Evolutionary conservation across 129 eudicot genomes (phyloP), one percentile per base, ranked within the genome.

Genomic region (Gnaphalium uliginosum): DNA sequence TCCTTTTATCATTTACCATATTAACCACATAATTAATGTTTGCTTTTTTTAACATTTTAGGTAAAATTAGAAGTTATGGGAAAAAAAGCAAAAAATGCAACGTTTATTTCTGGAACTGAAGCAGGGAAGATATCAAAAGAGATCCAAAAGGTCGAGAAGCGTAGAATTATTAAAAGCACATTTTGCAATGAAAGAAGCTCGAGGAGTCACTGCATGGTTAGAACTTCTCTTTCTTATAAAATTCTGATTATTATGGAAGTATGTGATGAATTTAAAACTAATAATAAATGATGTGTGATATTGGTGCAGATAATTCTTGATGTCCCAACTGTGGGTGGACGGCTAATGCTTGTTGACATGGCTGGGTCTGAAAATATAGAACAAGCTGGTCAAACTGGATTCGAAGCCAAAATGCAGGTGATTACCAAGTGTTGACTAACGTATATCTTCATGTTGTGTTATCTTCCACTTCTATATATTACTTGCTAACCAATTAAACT

Each of bases 301-400:
- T 51, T 62, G 29, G 26, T 73, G 83, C 84, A 95, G 99, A 87
- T 95, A 56, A 91, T 89, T 58, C 86, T 95, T 65, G 99, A 95
- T 80, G 99, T 87, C 65, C 99, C 99, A 15, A 91, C 93, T 23
- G 99, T 95, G 37, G 99, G 99, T 8, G 99, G 99, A 25, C 84
- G 96, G 50, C 89, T 95, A 13, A 91, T 95, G 97, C 97, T 95
- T n/a, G 99, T 95, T 5, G 99, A 95, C 83, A 95, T 95, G 99
- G 99, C 99, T 14, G 99, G 99, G 5, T 95, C 99, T 23, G 99
- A 95, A 77, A 95, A 95, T 46, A 91, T 95, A 25, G 99, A 95
- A 71, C 99, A 95, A 73, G 99, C 99, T 54, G 99, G 99, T 69
- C 97, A 91, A 84, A 83, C 41, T 75, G 99, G 99, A 9, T 53